A percentile compares a stretch with the other conserved stretches of the same genome.
Conservation (phyloP, 2,329 filamentous ascomycete species). For the Fusarium mangiferae region DNA sequence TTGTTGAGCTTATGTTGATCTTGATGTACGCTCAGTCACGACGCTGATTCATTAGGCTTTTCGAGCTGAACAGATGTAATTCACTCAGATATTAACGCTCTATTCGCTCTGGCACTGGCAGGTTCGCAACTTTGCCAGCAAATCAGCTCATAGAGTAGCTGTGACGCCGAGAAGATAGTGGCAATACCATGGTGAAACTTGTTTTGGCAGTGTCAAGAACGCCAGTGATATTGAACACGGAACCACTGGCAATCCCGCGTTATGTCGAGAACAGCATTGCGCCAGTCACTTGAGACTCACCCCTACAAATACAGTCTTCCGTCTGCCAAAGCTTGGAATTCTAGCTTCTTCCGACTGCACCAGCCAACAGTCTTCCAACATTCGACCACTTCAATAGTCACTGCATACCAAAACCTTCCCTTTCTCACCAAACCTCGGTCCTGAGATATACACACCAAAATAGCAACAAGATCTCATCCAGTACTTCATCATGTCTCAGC, state of each 20-base stretch:
- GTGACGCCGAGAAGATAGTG: background rate
- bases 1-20: background rate
- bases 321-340: background rate
- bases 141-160: background rate
- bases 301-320: background rate
- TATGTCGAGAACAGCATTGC: background rate
- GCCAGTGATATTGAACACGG: background rate
- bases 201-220: background rate
- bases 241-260: background rate
- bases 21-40: background rate
- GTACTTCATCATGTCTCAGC: background rate
- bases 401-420: background rate
- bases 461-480: background rate
- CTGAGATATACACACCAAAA: no score
- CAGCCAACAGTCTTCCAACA: background rate
- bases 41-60: background rate
- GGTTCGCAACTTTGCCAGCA: fast-evolving
- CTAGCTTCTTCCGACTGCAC: background rate
- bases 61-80: no score
- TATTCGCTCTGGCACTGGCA: background rate
- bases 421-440: background rate
- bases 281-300: fast-evolving
- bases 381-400: background rate
- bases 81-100: background rate
- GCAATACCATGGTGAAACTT: background rate